Base-by-base conservation (phyloP, 2,329 filamentous ascomycete species). In the Aspergillus pseudoterreus region DNA sequence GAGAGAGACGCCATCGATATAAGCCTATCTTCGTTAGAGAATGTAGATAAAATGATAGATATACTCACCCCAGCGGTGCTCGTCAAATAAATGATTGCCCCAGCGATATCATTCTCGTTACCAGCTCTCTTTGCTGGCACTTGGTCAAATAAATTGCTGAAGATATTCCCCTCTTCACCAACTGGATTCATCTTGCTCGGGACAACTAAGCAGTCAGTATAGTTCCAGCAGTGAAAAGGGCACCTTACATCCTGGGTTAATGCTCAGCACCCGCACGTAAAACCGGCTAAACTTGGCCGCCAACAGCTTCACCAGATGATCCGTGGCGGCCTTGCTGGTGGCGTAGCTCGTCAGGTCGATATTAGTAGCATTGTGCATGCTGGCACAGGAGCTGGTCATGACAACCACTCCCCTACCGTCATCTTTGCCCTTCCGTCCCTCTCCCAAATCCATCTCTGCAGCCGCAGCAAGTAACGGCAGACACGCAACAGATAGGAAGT, bases 281-380 rank as follows among this genome's bases (percentile, higher is more conserved):
- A 69, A 74, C 47, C 67, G 63, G 19, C 63, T 64, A 52, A 77
- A 80, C 57, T 81, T 80, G 6, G 71, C 69, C 5, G 78, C 78
- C 50, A 81, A 55, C 49, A 81, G 59, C 45, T 60, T 68, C 2
- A 80, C 77, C 12, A 80, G 58, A 66, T 81, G 78, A 60, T 80
- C 78, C 1, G 77, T 79, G 0, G 76, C 78, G 1, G 78, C 78
- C 56, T 81, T 80, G 55, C 75, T 80, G 0, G 73, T 61, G 0
- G 77, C 77, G 53, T 81, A 80, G 56, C 74, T 78, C 4, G 76
- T 79, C 59, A 80, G 63, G 53, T 80, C 78, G 3, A 80, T 69
- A 55, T 80, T 80, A 1, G 78, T 80, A 1, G 61, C 73, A 60
- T 79, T 79, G 52, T 79, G 77, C 71, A 79, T 75, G 58, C 76